Conservation (phyloP, 371 early-diverging fungal genomes). For the Mucor ambiguus region DNA sequence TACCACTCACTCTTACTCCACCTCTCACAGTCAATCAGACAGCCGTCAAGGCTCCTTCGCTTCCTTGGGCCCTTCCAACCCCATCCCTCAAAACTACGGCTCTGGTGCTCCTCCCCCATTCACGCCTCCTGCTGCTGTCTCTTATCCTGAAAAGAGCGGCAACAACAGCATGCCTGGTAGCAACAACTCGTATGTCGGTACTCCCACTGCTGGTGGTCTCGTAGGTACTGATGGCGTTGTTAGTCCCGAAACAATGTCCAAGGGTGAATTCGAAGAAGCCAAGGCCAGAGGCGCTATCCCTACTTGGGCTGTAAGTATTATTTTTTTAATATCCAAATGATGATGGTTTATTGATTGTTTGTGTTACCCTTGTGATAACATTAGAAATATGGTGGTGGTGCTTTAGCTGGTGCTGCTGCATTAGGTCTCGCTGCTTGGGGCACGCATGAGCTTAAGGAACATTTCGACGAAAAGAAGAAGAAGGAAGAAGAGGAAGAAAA, state of each 20-base stretch:
- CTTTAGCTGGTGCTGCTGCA: slow-evolving; percentile 28
- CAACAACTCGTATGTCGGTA: neutral
- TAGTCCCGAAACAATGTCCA: slow-evolving; percentile 16
- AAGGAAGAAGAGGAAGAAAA: slow-evolving; percentile 17
- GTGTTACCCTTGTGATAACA: neutral
- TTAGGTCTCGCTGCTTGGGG: slow-evolving; percentile 32
- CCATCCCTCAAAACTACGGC: slow-evolving; percentile 32
- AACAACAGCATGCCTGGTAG: slow-evolving; percentile 12
- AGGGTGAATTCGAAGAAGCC: slow-evolving; percentile 27
- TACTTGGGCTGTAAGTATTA: slow-evolving; percentile 24
- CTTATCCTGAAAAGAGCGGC: slow-evolving; percentile 16
- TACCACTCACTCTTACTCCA: slow-evolving; percentile 11
- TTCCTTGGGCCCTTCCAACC: slow-evolving; percentile 31
- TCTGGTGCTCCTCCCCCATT: slow-evolving; percentile 31
- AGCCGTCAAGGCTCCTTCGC: slow-evolving; percentile 26
- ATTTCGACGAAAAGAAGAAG: slow-evolving; percentile 26
- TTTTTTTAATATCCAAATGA: neutral
- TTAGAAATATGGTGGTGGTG: slow-evolving; percentile 36
- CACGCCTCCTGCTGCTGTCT: slow-evolving; percentile 22
- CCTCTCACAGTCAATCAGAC: slow-evolving; percentile 16
- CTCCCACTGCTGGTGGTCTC: neutral
- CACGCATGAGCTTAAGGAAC: slow-evolving; percentile 33
- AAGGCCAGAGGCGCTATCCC: slow-evolving; percentile 26
- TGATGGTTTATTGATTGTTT: slow-evolving; percentile 8
- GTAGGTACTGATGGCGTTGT: slow-evolving; percentile 6